Evolutionary conservation across 2,329 filamentous ascomycete genomes (phyloP), one percentile per base, ranked within the genome.

Genomic region (Bipolaris oryzae): DNA sequence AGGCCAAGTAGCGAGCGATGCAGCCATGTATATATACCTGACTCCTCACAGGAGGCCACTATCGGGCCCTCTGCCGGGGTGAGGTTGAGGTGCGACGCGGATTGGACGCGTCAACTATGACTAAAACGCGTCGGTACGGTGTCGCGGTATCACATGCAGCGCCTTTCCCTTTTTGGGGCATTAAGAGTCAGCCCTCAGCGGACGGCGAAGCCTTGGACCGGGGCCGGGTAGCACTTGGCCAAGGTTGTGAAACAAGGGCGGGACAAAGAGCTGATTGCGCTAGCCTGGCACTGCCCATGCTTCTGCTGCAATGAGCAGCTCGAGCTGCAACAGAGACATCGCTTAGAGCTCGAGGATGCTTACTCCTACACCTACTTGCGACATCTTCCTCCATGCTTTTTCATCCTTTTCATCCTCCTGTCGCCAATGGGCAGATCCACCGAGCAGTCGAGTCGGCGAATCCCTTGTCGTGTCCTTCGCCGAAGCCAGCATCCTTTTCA

Each of bases 141-240:
- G 64, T 66, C 74, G 66, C 75, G 74, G 62, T 70, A 74, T 77
- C 75, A 76, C 73, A 71, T 76, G 72, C 45, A 52, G 49, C 41
- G 55, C 65, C 33, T 71, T 58, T 59, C 64, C 64, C 18, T 5
- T 55, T 63, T 58, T 39, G 53, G 56, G 51, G 49, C 62, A 9
- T 7, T 39, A 70, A 71, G 62, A 71, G 67, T 72, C 68, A 72
- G 58, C 58, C 46, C 33, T 44, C 50, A 58, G 50, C 41, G 37
- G 46, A 44, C 47, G 52, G 60, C 58, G 59, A 60, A 62, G 63
- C 63, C 67, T 52, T 38, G 56, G 59, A 28, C 61, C 64, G 54
- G 61, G 66, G 53, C 58, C 53, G 56, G 58, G 61, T 58, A 60
- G 63, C 59, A 64, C 54, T 64, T 67, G 53, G 66, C 66, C 70